phyloP scores from a whole-genome alignment of 1,139 yeast genomes.

The Saccharomyces uvarum region DNA sequence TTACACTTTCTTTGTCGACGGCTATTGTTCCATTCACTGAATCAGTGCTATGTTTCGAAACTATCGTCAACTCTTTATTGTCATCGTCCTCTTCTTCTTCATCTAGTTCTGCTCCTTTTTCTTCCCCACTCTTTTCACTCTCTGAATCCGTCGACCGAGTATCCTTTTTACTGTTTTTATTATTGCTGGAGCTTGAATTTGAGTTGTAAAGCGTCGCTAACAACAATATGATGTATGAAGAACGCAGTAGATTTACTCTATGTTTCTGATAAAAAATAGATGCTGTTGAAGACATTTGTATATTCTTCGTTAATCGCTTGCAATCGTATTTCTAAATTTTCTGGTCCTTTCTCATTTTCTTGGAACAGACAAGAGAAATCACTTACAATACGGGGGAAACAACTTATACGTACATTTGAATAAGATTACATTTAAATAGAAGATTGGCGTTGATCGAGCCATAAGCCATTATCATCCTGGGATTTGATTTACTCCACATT shows the following conservation, averaged over 20 bases:
- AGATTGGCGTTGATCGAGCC: neutral
- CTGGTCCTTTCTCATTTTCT: neutral
- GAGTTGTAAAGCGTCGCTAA: constrained; percentile 19
- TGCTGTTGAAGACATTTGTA: constrained; percentile 4
- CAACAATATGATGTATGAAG: constrained; percentile 26
- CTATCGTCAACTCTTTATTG: constrained; percentile 2
- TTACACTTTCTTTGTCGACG: constrained; percentile 1
- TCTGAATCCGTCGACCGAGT: constrained; percentile 3
- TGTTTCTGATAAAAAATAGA: constrained; percentile 21
- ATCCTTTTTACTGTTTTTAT: constrained; percentile 7
- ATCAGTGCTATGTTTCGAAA: constrained; percentile 1
- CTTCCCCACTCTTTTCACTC: constrained; percentile 1
- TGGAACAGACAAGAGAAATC: neutral
- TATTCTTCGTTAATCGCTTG: neutral
- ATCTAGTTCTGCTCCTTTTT: constrained; percentile 2
- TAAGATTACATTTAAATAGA: neutral
- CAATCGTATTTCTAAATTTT: neutral
- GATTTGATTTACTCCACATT: neutral
- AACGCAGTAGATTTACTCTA: constrained; percentile 24
- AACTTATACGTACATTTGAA: neutral
- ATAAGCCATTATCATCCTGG: neutral
- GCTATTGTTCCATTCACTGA: neutral
- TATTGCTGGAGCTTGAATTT: constrained; percentile 13
- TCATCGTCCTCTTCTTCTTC: constrained; percentile 1
- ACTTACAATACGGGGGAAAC: neutral